Evolutionary conservation across 2,329 filamentous ascomycete species (phyloP).

Genomic region (Lecanicillium sp.): DNA sequence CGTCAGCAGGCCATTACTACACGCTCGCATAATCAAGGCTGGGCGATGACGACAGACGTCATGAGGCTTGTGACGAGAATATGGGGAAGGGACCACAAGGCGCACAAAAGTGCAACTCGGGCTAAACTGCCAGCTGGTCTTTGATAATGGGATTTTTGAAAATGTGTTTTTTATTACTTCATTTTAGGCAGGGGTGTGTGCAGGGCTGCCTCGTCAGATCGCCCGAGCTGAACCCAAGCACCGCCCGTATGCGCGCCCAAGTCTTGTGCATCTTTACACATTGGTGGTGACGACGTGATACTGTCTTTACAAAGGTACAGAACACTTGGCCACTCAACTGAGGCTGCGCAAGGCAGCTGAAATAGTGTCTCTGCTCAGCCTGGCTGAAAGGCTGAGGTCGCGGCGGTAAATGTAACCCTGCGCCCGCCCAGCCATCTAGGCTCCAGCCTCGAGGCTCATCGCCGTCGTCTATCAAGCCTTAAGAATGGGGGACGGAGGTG

Average conservation of each 20-base stretch:
- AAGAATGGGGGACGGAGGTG: background rate
- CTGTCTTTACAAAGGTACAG: too few species aligned
- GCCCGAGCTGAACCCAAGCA: background rate
- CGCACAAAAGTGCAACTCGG: constrained; percentile 3
- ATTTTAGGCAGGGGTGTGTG: background rate
- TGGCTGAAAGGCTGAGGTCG: constrained; percentile 4
- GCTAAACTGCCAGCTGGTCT: background rate
- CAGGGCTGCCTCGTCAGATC: background rate
- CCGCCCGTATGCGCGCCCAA: too few species aligned
- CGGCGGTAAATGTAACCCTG: constrained; percentile 3
- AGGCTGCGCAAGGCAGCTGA: constrained; percentile 9
- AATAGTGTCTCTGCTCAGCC: constrained; percentile 10
- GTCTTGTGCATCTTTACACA: background rate
- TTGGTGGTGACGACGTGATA: too few species aligned
- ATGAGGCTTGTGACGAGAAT: constrained; percentile 7
- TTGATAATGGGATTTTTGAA: too few species aligned
- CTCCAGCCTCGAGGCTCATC: background rate
- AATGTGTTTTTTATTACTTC: too few species aligned
- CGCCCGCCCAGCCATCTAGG: background rate
- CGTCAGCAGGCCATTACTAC: constrained; percentile 9
- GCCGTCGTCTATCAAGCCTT: background rate
- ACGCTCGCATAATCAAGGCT: constrained; percentile 6
- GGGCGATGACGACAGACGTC: constrained; percentile 13
- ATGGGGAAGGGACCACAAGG: background rate
- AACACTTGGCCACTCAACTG: background rate